Evolutionary conservation across 2,329 filamentous ascomycete species (phyloP).

Genomic region (Penicillium polonicum): DNA sequence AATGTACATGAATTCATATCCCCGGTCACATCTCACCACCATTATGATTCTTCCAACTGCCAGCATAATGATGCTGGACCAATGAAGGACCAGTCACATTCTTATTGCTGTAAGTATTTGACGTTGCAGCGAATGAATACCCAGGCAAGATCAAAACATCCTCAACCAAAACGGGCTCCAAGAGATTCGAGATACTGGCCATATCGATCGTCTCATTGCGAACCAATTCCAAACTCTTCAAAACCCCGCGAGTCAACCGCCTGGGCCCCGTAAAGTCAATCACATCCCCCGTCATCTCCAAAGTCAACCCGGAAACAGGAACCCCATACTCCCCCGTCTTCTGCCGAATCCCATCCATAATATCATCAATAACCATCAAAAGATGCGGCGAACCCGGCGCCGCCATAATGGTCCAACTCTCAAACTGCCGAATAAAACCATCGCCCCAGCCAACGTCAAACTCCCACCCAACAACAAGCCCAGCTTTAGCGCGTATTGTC

Average conservation of each 20-base stretch:
- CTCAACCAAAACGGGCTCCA: conserved; percentile 2
- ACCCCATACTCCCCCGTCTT: neutral
- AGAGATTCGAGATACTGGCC: conserved; percentile 4
- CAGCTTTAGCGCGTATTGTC: neutral
- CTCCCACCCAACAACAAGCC: conserved; percentile 8
- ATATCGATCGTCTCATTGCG: neutral
- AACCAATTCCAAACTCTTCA: conserved; percentile 4
- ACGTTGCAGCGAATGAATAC: conserved; percentile 2
- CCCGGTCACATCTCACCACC: conserved; percentile 3
- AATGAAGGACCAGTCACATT: conserved; percentile 5
- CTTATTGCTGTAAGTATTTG: conserved; percentile 3
- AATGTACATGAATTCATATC: neutral
- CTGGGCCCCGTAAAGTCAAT: conserved; percentile 11
- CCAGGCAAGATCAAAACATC: conserved; percentile 14
- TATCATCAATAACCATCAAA: conserved; percentile 11
- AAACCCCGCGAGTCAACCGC: conserved; percentile 1
- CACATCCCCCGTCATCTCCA: conserved; percentile 4
- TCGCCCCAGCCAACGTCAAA: conserved; percentile 9
- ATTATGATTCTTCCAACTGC: conserved; percentile 12
- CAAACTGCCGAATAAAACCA: conserved; percentile 5
- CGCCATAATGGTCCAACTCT: conserved; percentile 11
- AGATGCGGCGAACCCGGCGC: conserved; percentile 3
- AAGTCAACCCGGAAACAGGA: neutral
- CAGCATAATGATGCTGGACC: conserved; percentile 12
- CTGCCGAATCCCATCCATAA: conserved; percentile 1